These are phyloP conservation scores for Wickerhamomyces canadensis DNA, from an alignment of 805 yeast species.

Conservation along the genomic window DNA sequence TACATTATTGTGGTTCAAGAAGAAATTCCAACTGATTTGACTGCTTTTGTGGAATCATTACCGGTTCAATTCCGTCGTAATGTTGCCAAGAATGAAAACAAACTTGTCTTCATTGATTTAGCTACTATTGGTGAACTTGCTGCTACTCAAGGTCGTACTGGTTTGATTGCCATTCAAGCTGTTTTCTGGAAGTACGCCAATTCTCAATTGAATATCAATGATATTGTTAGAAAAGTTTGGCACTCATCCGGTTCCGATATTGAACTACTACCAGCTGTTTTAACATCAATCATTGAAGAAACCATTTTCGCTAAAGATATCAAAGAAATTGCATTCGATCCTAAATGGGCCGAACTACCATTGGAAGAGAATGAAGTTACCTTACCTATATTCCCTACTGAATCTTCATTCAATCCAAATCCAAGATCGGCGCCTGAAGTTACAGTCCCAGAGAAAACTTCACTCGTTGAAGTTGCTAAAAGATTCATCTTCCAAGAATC, in stretches of 20 bases:
- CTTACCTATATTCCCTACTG: slow-evolving; percentile 52
- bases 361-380: slow-evolving; percentile 30
- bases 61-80: slow-evolving; percentile 47
- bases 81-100: slow-evolving; percentile 46
- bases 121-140: slow-evolving; percentile 59
- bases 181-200: slow-evolving; percentile 73
- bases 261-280: slow-evolving; percentile 69
- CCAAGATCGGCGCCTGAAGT: slow-evolving; percentile 40
- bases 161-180: slow-evolving; percentile 68
- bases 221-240: slow-evolving; percentile 69
- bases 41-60: slow-evolving; percentile 46
- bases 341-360: slow-evolving; percentile 23
- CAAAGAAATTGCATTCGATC: slow-evolving; percentile 28
- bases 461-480: slow-evolving; percentile 52
- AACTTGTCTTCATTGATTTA: slow-evolving; percentile 55
- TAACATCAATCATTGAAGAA: slow-evolving; percentile 59
- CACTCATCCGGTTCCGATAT: slow-evolving; percentile 79
- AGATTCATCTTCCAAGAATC: slow-evolving; percentile 81
- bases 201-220: slow-evolving; percentile 52
- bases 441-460: slow-evolving; percentile 36
- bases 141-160: slow-evolving; percentile 71
- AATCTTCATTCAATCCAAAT: slow-evolving; percentile 62
- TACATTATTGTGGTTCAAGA: slow-evolving; percentile 38
- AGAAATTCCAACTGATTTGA: slow-evolving; percentile 32
- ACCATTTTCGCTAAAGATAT: slow-evolving; percentile 39